A percentile compares a stretch with the other conserved stretches of the same genome.
Conservation (phyloP, 768 basidiomycete species). For the Pulveroboletus sp. region DNA sequence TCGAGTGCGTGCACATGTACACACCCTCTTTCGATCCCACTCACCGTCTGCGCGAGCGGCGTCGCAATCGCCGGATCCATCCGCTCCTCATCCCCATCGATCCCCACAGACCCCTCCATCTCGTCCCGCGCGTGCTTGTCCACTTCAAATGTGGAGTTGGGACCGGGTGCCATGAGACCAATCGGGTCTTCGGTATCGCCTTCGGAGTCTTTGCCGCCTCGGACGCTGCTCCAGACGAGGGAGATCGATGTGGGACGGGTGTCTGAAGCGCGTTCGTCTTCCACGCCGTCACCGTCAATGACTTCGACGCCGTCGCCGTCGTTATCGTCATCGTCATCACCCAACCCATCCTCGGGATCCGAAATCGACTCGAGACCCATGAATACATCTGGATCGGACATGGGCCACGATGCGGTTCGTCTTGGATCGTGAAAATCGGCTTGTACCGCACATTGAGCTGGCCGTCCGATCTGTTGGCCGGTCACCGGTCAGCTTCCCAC, state of each 20-base stretch:
- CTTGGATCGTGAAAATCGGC: constrained; percentile 82
- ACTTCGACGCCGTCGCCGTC: constrained; percentile 44
- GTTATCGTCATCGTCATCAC: constrained; percentile 56
- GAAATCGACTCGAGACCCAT: constrained; percentile 84
- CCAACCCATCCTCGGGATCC: constrained; percentile 68
- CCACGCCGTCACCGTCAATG: constrained; percentile 24
- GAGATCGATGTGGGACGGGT: constrained; percentile 46
- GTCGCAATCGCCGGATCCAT: constrained; percentile 60
- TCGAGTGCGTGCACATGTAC: constrained; percentile 25
- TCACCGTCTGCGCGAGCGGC: constrained; percentile 26
- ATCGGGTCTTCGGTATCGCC: constrained; percentile 68
- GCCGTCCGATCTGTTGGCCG: too few species aligned
- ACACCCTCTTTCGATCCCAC: constrained; percentile 25
- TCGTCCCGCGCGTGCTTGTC: constrained; percentile 21
- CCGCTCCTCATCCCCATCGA: constrained; percentile 54
- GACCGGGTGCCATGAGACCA: constrained; percentile 68
- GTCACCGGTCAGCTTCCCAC: too few species aligned
- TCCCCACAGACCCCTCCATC: constrained; percentile 27
- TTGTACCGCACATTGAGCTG: constrained; percentile 47
- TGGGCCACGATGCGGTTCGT: constrained; percentile 86
- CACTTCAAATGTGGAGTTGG: constrained; percentile 33
- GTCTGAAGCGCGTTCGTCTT: constrained; percentile 42
- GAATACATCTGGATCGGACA: constrained; percentile 62
- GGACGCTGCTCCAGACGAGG: constrained; percentile 37
- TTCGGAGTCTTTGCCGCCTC: constrained; percentile 48